A percentile compares a stretch with the other conserved stretches of the same genome.
Conservation (phyloP, 2,329 filamentous ascomycete species). For the Curvularia lunata region DNA sequence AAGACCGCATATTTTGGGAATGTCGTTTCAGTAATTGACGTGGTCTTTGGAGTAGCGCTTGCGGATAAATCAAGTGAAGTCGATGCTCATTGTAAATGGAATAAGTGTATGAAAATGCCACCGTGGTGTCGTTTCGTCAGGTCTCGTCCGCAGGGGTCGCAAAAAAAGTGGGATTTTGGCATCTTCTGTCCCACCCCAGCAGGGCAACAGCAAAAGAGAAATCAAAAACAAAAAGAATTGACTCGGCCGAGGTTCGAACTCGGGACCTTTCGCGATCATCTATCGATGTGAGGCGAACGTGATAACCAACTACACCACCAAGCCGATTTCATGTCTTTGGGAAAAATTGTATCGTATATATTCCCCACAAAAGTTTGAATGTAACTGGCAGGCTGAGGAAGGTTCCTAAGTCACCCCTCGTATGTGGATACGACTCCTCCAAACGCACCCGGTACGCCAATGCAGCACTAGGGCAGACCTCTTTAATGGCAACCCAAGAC, state of each 20-base stretch:
- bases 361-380: too few species aligned
- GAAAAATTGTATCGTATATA: neutral
- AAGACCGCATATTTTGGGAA: constrained; percentile 51
- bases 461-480: too few species aligned
- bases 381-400: too few species aligned
- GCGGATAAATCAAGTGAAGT: neutral
- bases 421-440: too few species aligned
- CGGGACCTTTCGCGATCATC: constrained; percentile 30
- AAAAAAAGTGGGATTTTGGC: neutral
- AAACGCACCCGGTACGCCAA: too few species aligned
- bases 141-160: neutral
- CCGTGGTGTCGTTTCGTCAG: too few species aligned
- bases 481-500: neutral
- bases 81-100: neutral
- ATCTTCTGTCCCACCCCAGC: neutral
- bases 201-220: neutral
- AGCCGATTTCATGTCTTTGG: constrained; percentile 15
- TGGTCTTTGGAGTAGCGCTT: neutral
- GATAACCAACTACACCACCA: constrained; percentile 40
- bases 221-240: constrained; percentile 11
- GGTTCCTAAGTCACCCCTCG: too few species aligned
- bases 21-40: constrained; percentile 35
- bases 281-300: constrained; percentile 34
- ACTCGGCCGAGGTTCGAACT: constrained; percentile 36
- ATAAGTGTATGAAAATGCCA: too few species aligned